Conservation (phyloP, 345 rosid species). For the Arabidopsis thaliana region DNA sequence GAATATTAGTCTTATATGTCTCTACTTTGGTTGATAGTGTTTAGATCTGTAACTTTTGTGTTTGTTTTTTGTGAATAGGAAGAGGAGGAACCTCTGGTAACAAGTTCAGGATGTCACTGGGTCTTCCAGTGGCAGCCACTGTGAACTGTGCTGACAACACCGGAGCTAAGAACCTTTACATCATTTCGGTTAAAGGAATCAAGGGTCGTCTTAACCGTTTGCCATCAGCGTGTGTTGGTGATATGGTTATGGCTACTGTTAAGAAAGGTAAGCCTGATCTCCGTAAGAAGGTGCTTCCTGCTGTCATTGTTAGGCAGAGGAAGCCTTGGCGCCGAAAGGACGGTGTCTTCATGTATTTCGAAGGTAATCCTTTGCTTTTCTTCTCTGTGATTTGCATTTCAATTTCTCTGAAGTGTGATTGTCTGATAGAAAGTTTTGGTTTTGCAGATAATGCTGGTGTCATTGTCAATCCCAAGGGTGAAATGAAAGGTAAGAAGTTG, state of each 20-base stretch:
- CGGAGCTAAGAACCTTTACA: slow-evolving; percentile 50
- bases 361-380: slow-evolving; percentile 10
- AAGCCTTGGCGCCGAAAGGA: slow-evolving; percentile 58
- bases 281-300: slow-evolving; percentile 53
- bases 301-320: slow-evolving; percentile 54
- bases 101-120: slow-evolving; percentile 54
- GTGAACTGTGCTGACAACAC: slow-evolving; percentile 54
- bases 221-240: slow-evolving; percentile 52
- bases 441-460: slow-evolving; percentile 79
- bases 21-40: neutral
- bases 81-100: slow-evolving; percentile 51
- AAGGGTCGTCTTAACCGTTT: slow-evolving; percentile 53
- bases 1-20: neutral
- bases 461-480: slow-evolving; percentile 83
- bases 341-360: slow-evolving; percentile 53
- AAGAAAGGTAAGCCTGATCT: slow-evolving; percentile 54
- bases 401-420: neutral
- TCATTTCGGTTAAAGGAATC: slow-evolving; percentile 51
- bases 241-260: slow-evolving; percentile 53
- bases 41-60: neutral
- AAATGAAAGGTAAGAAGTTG: slow-evolving; percentile 65
- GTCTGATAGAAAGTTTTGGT: neutral
- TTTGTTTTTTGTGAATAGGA: slow-evolving; percentile 13
- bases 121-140: slow-evolving; percentile 53
- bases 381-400: neutral